These are phyloP conservation scores for Stephania yunnanensis DNA, from an alignment of 164 flowering plant species.

Conservation along the genomic window DNA sequence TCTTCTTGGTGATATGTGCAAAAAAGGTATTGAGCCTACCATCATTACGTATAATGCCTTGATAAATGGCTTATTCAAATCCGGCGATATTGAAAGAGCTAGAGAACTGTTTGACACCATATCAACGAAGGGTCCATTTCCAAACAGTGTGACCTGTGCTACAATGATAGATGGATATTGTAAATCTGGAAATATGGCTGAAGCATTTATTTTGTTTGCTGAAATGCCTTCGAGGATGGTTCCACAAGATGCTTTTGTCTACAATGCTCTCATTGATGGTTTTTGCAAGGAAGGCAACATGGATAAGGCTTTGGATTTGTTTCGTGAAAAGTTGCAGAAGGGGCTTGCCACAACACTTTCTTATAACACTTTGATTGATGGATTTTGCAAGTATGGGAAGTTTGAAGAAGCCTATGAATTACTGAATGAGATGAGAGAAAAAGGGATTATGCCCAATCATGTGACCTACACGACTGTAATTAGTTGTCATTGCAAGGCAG, in stretches of 20 bases:
- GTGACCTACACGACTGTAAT: conserved; percentile 63
- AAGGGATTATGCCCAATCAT: conserved; percentile 38
- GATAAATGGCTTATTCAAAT: conserved; percentile 55
- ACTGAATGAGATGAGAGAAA: conserved; percentile 41
- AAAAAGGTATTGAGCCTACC: conserved; percentile 47
- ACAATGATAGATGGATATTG: conserved; percentile 65
- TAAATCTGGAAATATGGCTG: conserved; percentile 44
- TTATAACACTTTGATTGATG: conserved; percentile 52
- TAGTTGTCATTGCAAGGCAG: conserved; percentile 45
- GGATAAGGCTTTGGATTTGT: conserved; percentile 51
- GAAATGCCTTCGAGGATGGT: conserved; percentile 49
- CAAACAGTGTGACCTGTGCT: conserved; percentile 46
- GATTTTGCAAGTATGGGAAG: conserved; percentile 50
- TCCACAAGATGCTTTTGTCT: conserved; percentile 43
- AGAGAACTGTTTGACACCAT: conserved; percentile 42
- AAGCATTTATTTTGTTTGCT: conserved; percentile 49
- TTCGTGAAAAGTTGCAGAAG: conserved; percentile 42
- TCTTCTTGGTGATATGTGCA: conserved; percentile 51
- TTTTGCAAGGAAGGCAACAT: conserved; percentile 51
- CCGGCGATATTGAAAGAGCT: conserved; percentile 50
- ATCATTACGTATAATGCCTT: conserved; percentile 56
- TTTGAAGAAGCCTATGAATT: conserved; percentile 35
- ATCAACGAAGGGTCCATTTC: conserved; percentile 40
- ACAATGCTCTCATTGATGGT: conserved; percentile 52
- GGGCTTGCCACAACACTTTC: conserved; percentile 45